Conservation (phyloP, 805 yeast species). For the Candida boidinii region DNA sequence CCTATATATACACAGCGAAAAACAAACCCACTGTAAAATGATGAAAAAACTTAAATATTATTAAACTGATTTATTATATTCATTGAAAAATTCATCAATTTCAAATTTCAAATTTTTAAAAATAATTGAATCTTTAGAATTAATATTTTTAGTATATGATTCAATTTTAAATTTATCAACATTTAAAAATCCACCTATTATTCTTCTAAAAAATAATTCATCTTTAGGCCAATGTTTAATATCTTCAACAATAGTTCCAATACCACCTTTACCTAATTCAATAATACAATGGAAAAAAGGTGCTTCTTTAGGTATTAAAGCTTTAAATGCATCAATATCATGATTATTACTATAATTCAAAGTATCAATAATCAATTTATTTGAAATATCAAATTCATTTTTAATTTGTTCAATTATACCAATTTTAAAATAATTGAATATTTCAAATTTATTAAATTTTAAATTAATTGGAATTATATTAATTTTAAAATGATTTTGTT, state of each 20-base stretch:
- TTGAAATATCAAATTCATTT: slow-evolving; percentile 28
- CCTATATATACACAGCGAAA: too few species aligned
- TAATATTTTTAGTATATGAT: too few species aligned
- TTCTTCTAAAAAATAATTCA: slow-evolving; percentile 35
- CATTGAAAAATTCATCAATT: too few species aligned
- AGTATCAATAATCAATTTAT: slow-evolving; percentile 30
- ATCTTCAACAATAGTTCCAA: slow-evolving; percentile 42
- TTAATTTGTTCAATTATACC: slow-evolving; percentile 25
- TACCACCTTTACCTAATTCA: slow-evolving; percentile 34
- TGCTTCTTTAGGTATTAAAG: slow-evolving; percentile 35
- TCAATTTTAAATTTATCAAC: slow-evolving; percentile 28
- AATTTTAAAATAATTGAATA: slow-evolving; percentile 33
- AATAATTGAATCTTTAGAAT: too few species aligned
- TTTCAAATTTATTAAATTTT: slow-evolving; percentile 15
- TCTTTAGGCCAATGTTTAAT: slow-evolving; percentile 33
- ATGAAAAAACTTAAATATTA: too few species aligned
- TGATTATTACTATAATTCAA: slow-evolving; percentile 11
- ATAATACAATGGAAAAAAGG: slow-evolving; percentile 47
- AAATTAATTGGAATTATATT: slow-evolving; percentile 35
- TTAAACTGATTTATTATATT: too few species aligned
- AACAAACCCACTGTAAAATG: too few species aligned
- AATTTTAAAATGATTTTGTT: slow-evolving; percentile 30
- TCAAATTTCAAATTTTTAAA: too few species aligned
- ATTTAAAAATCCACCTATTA: slow-evolving; percentile 36
- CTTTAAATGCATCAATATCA: slow-evolving; percentile 20